phyloP scores from a whole-genome alignment of 257 asterid genomes.

The Coffea canephora region DNA sequence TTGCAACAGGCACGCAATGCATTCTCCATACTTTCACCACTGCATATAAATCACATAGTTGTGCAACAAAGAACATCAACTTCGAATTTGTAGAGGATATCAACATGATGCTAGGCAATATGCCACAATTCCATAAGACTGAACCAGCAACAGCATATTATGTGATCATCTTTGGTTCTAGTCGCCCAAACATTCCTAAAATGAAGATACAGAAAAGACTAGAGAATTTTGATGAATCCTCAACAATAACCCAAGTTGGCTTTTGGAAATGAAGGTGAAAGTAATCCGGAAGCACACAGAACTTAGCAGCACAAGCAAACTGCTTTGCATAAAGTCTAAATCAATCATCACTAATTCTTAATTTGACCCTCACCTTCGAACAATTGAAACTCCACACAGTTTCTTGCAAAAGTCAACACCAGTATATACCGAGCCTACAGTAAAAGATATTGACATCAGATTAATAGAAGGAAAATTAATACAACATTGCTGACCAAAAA shows the following conservation, averaged over 20 bases:
- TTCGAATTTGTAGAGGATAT: neutral
- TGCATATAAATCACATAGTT: conserved; percentile 29
- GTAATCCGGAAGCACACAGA: neutral
- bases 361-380: conserved; percentile 71
- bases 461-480: conserved; percentile 4
- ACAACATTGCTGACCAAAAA: neutral
- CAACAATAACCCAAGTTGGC: neutral
- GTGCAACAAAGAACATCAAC: neutral
- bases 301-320: conserved; percentile 4
- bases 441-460: conserved; percentile 16
- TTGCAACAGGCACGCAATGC: conserved; percentile 99
- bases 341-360: conserved; percentile 2
- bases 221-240: neutral
- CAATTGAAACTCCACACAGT: conserved; percentile 93
- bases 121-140: neutral
- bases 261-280: neutral
- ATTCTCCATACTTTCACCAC: conserved; percentile 99
- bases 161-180: neutral
- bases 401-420: conserved; percentile 99
- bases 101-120: neutral
- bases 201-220: neutral
- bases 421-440: conserved; percentile 76
- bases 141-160: conserved; percentile 5
- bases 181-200: neutral
- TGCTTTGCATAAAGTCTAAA: neutral